These are phyloP conservation scores for Tricholoma furcatifolium DNA, from an alignment of 768 basidiomycete genomes.

Conservation along the genomic window DNA sequence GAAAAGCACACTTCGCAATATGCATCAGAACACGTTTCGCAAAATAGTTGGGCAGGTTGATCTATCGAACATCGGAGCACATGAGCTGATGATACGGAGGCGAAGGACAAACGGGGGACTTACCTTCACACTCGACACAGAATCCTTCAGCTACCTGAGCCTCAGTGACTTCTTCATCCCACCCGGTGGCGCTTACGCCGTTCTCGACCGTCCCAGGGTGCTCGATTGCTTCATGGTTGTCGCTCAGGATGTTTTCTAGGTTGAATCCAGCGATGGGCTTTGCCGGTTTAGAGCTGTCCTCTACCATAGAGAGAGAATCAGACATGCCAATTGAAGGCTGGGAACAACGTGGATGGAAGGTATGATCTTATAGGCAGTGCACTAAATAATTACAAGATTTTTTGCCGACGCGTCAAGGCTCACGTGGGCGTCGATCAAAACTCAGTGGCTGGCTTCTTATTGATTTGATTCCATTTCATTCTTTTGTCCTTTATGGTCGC, in stretches of 20 bases:
- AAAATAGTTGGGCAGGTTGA: constrained; percentile 76
- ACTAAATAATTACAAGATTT: neutral
- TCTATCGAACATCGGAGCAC: constrained; percentile 41
- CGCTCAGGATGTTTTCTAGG: constrained; percentile 67
- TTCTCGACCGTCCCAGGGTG: constrained; percentile 39
- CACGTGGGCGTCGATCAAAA: constrained; percentile 8
- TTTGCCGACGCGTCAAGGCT: constrained; percentile 13
- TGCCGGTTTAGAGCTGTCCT: constrained; percentile 7
- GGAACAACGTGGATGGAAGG: constrained; percentile 7
- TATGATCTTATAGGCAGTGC: neutral
- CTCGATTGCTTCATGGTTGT: constrained; percentile 62
- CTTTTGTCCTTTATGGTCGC: too few species aligned
- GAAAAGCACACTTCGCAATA: constrained; percentile 88
- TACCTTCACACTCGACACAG: constrained; percentile 88
- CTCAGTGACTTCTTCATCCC: constrained; percentile 64
- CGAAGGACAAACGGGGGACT: constrained; percentile 2
- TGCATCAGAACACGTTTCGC: constrained; percentile 67
- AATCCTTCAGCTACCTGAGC: constrained; percentile 56
- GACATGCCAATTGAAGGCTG: constrained; percentile 7
- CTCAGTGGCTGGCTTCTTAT: neutral
- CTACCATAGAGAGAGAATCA: constrained; percentile 1
- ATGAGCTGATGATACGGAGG: neutral
- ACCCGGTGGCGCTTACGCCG: constrained; percentile 45
- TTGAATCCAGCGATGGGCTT: constrained; percentile 40
- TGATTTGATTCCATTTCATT: too few species aligned